Percentiles rank a stretch among this genome's conserved stretches.
These are phyloP conservation scores for Pyrrhoderma noxium DNA, from an alignment of 1,284 basidiomycete species.

Conservation along the genomic window DNA sequence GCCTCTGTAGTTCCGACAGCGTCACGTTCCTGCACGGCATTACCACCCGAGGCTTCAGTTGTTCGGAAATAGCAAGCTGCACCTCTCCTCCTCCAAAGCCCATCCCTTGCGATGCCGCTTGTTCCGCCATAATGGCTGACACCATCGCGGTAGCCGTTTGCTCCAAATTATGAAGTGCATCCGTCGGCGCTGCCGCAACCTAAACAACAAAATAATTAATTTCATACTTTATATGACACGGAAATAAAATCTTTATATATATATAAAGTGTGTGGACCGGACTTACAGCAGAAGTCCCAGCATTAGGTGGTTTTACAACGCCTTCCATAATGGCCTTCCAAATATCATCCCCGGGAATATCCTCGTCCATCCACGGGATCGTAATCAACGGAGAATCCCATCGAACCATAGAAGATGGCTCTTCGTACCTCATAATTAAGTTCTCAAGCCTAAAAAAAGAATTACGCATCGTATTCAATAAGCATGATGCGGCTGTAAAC, in stretches of 20 bases:
- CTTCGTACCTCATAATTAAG: constrained; percentile 85
- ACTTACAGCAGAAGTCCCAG: constrained; percentile 74
- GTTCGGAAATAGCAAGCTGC: constrained; percentile 40
- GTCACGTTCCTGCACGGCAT: constrained; percentile 68
- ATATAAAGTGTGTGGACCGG: background rate
- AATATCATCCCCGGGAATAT: constrained; percentile 65
- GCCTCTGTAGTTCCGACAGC: constrained; percentile 76
- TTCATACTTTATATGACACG: too few species aligned
- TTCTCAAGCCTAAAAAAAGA: constrained; percentile 80
- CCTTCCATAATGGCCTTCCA: constrained; percentile 80
- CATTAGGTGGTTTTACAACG: constrained; percentile 79
- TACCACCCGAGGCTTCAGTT: constrained; percentile 35
- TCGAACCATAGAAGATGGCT: constrained; percentile 92
- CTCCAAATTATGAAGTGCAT: constrained; percentile 75
- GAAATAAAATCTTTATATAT: constrained; percentile 12
- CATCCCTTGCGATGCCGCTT: constrained; percentile 38
- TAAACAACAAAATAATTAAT: constrained; percentile 25
- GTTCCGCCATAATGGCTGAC: constrained; percentile 58
- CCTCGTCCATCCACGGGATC: constrained; percentile 66
- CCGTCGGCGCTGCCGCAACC: constrained; percentile 72
- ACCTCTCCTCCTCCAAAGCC: constrained; percentile 43
- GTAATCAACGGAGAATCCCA: constrained; percentile 97
- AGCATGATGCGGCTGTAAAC: too few species aligned
- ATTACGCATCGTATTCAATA: background rate
- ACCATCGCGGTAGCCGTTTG: constrained; percentile 62